Conservation (phyloP, 1,284 basidiomycete genomes). For the Prillingera fragicola region DNA sequence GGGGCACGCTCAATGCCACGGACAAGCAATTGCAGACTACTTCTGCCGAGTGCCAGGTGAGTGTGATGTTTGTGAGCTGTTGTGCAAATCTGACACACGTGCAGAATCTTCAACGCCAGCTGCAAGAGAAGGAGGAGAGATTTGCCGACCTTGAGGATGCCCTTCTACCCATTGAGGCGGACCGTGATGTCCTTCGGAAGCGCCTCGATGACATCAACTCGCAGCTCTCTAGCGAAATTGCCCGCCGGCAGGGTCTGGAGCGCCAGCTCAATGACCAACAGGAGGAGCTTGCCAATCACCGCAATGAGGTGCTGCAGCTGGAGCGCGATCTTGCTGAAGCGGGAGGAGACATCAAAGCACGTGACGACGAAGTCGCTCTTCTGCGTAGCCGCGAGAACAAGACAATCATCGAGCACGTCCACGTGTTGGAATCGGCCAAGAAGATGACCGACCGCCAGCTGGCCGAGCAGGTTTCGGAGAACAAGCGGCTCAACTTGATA, state of each 20-base stretch:
- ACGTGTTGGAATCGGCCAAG: conserved; percentile 95
- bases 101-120: conserved; percentile 58
- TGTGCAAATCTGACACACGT: too few relatives aligned
- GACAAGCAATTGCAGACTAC: conserved; percentile 64
- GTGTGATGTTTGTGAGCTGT: background rate
- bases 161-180: conserved; percentile 73
- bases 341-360: conserved; percentile 68
- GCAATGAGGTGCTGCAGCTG: conserved; percentile 64
- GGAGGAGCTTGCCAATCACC: conserved; percentile 62
- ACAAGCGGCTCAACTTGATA: conserved; percentile 37
- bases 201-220: conserved; percentile 62
- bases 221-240: conserved; percentile 44
- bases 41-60: background rate
- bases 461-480: conserved; percentile 53
- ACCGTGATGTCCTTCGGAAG: conserved; percentile 66
- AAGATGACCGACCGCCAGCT: conserved; percentile 91
- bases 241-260: conserved; percentile 67
- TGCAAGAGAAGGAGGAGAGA: conserved; percentile 60
- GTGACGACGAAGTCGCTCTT: conserved; percentile 80
- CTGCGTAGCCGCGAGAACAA: conserved; percentile 86
- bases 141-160: conserved; percentile 83
- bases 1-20: conserved; percentile 64
- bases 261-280: conserved; percentile 61
- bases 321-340: conserved; percentile 77
- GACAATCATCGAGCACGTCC: conserved; percentile 97